Evolutionary conservation across 2,329 filamentous ascomycete species (phyloP), one percentile per base, ranked within the genome.

Genomic region (Talaromyces sp.): DNA sequence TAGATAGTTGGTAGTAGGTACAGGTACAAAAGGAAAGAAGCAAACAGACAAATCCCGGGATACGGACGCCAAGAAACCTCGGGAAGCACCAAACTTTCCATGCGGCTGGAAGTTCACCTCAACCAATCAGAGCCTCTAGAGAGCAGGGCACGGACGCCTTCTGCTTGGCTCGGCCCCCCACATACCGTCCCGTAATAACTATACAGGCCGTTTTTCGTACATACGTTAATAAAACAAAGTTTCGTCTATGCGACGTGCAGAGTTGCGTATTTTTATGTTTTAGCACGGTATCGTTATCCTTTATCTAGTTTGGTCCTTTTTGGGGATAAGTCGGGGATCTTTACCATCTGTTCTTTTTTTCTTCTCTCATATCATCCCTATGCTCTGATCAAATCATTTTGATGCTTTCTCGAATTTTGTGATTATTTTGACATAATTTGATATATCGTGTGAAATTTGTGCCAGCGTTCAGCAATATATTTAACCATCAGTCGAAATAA

Each of bases 41-140:
- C n/a, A 54, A 19, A 6, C 27, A 31, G 11, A 56, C 31, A 56
- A 37, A 39, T 56, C 33, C 52, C 52, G 52, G 39, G 52, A 56
- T 14, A 8, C 3, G 14, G 31, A 45, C 22, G 56, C 56, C 56
- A 59, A 62, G 49, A 52, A 35, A 24, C 24, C 5, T 14, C 58
- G 58, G 45, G 41, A 61, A 61, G 19, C 14, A 24, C 33, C 54
- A 58, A 58, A 41, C 35, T 58, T 41, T 57, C 33, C n/a, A 39
- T 45, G 56, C 37, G 56, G 56, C 56, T 59, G 56, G 43, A 59
- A 3, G 10, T 3, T n/a, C 22, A 13, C 14, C 31, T 13, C 6
- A 45, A 5, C 56, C 56, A 59, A 59, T 59, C 37, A 59, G 0
- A 59, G 1, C 6, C 27, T 31, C 27, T 6, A 31, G 7, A 7